Evolutionary conservation across 805 yeast species (phyloP).

Genomic region (Cyberlindnera euphorbiiphila): DNA sequence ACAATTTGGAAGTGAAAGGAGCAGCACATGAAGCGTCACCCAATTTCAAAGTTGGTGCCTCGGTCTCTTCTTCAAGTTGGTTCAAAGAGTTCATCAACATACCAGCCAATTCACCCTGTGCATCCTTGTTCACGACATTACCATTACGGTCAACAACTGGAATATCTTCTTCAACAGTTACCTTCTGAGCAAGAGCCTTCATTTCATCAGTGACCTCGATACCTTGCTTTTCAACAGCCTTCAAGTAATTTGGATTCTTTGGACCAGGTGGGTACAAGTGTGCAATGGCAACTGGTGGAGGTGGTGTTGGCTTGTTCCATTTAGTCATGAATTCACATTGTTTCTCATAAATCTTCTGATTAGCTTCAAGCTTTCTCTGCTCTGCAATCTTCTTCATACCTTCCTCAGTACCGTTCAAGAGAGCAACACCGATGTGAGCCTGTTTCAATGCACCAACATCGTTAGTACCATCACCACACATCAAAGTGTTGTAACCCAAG

Average conservation of each 20-base stretch:
- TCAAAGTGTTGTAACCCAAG: slow-evolving; percentile 86
- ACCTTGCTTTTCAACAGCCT: slow-evolving; percentile 83
- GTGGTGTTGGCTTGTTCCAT: slow-evolving; percentile 84
- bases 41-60: slow-evolving; percentile 87
- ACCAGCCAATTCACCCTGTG: slow-evolving; percentile 53
- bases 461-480: slow-evolving; percentile 99
- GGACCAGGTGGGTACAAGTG: slow-evolving; percentile 97
- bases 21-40: slow-evolving; percentile 99
- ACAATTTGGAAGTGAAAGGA: slow-evolving; percentile 92
- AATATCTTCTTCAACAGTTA: slow-evolving; percentile 29
- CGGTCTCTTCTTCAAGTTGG: slow-evolving; percentile 61
- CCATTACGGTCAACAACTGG: slow-evolving; percentile 33
- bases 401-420: slow-evolving; percentile 94
- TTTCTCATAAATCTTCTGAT: slow-evolving; percentile 70
- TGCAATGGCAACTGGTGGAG: slow-evolving; percentile 83
- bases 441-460: slow-evolving; percentile 99
- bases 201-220: slow-evolving; percentile 73
- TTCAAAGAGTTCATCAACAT: slow-evolving; percentile 51
- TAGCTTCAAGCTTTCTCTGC: slow-evolving; percentile 61
- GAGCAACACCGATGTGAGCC: slow-evolving; percentile 98
- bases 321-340: slow-evolving; percentile 73
- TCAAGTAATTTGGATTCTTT: slow-evolving; percentile 78
- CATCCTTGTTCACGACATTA: slow-evolving; percentile 30
- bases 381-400: slow-evolving; percentile 88
- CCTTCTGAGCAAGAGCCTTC: slow-evolving; percentile 54